Conservation (phyloP, 768 basidiomycete genomes). For the Boletus sensibilis region DNA sequence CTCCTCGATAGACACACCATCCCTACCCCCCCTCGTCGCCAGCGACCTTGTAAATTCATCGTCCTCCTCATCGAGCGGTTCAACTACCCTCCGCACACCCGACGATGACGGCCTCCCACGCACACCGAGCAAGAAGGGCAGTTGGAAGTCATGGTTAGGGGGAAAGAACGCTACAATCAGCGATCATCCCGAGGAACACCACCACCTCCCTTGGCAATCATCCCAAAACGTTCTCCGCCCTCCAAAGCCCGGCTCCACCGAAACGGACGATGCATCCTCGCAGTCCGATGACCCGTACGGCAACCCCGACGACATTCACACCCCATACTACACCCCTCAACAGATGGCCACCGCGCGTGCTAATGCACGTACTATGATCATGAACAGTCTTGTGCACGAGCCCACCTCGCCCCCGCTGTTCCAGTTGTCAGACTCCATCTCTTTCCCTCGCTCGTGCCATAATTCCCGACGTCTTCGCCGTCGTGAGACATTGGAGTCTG, state of each 20-base stretch:
- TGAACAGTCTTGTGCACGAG: conserved; percentile 44
- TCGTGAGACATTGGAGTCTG: conserved; percentile 41
- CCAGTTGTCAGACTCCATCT: conserved; percentile 32
- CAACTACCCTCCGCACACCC: conserved; percentile 53
- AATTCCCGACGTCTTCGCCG: conserved; percentile 35
- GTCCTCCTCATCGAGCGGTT: conserved; percentile 62
- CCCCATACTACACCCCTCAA: conserved; percentile 21
- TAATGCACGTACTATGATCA: conserved; percentile 44
- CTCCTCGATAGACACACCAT: conserved; percentile 14
- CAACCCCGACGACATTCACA: conserved; percentile 16
- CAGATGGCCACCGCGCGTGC: conserved; percentile 34
- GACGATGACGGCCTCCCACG: conserved; percentile 49
- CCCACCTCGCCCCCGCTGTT: conserved; percentile 50
- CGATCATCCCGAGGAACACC: conserved; percentile 28
- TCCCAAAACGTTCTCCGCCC: conserved; percentile 21
- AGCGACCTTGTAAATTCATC: conserved; percentile 47
- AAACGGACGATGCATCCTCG: conserved; percentile 36
- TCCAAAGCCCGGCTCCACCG: conserved; percentile 23
- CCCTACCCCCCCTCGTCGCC: conserved; percentile 23
- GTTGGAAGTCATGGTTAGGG: conserved; percentile 59
- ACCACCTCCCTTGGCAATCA: conserved; percentile 34
- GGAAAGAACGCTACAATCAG: conserved; percentile 33
- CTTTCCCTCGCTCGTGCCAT: conserved; percentile 62
- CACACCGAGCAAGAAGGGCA: conserved; percentile 42
- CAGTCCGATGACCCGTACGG: conserved; percentile 39